phyloP scores from a whole-genome alignment of 1,284 basidiomycete species.

The Fomes fomentarius region DNA sequence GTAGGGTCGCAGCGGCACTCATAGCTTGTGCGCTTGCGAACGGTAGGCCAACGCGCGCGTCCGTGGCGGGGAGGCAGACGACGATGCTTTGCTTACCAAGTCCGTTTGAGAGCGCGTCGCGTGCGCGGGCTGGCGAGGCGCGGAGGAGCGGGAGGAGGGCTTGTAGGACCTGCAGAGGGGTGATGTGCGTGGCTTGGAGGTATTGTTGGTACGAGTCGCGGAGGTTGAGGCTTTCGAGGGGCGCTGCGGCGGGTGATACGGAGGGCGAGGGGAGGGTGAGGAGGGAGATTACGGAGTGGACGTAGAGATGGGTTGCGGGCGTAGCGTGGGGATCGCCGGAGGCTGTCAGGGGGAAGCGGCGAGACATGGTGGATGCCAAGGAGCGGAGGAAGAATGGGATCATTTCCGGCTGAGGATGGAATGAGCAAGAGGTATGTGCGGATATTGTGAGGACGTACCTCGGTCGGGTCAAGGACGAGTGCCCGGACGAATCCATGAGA shows the following conservation, averaged over 20 bases:
- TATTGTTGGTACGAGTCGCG: constrained; percentile 65
- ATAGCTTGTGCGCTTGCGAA: constrained; percentile 70
- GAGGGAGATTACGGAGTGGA: constrained; percentile 74
- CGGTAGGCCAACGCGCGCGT: constrained; percentile 70
- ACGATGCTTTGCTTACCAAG: constrained; percentile 64
- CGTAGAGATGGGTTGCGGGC: constrained; percentile 62
- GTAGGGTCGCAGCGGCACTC: constrained; percentile 70
- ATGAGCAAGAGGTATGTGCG: too few species aligned
- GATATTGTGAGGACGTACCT: constrained; percentile 64
- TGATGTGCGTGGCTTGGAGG: constrained; percentile 71
- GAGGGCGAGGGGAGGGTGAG: constrained; percentile 55
- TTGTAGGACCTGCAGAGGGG: constrained; percentile 75
- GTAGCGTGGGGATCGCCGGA: constrained; percentile 78
- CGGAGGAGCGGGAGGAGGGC: constrained; percentile 76
- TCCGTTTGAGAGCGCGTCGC: constrained; percentile 40
- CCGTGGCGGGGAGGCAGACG: constrained; percentile 70
- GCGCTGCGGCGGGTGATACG: constrained; percentile 47
- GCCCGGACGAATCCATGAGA: constrained; percentile 77
- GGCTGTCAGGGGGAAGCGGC: constrained; percentile 75
- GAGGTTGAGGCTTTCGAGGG: constrained; percentile 73
- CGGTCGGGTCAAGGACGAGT: constrained; percentile 74
- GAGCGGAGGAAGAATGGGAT: too few species aligned
- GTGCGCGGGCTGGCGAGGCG: constrained; percentile 54
- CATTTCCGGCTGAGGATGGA: too few species aligned
- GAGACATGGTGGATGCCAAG: constrained; percentile 64